These are phyloP conservation scores for Ogataea salicorniae DNA, from an alignment of 805 yeast genomes.

Conservation along the genomic window DNA sequence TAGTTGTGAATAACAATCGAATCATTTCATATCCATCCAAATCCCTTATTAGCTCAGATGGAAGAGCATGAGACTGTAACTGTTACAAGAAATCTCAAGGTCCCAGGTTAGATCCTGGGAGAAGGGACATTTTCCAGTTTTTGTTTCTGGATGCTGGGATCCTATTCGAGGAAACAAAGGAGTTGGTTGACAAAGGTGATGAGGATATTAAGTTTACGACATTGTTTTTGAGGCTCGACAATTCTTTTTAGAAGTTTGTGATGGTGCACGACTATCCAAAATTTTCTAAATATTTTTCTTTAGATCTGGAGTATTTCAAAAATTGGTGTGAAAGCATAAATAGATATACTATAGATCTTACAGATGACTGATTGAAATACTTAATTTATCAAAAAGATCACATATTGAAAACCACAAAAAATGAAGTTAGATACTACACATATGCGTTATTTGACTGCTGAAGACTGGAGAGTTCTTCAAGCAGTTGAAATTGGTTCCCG, in stretches of 20 bases:
- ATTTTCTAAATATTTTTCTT: background rate
- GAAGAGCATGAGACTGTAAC: conserved; percentile 27
- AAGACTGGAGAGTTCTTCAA: conserved; percentile 83
- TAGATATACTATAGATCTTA: background rate
- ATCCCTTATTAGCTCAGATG: conserved; percentile 19
- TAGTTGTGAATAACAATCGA: too few relatives aligned
- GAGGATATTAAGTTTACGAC: too few relatives aligned
- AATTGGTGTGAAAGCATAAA: background rate
- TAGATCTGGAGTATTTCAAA: background rate
- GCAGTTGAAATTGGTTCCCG: conserved; percentile 89
- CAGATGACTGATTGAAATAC: background rate
- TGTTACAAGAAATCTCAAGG: conserved; percentile 23
- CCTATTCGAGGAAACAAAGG: background rate
- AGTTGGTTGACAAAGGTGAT: background rate
- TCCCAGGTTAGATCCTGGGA: conserved; percentile 32
- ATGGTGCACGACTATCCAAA: background rate
- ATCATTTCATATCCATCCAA: too few relatives aligned
- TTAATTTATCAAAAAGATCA: background rate
- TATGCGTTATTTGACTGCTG: conserved; percentile 87
- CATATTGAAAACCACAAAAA: conserved; percentile 6
- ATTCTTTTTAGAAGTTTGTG: too few relatives aligned
- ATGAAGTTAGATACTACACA: conserved; percentile 93
- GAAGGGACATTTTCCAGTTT: conserved; percentile 14
- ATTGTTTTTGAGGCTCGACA: too few relatives aligned
- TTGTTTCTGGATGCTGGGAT: background rate